phyloP scores from a whole-genome alignment of 1,284 basidiomycete genomes.

The Microbotryum lychnidis-dioicae region DNA sequence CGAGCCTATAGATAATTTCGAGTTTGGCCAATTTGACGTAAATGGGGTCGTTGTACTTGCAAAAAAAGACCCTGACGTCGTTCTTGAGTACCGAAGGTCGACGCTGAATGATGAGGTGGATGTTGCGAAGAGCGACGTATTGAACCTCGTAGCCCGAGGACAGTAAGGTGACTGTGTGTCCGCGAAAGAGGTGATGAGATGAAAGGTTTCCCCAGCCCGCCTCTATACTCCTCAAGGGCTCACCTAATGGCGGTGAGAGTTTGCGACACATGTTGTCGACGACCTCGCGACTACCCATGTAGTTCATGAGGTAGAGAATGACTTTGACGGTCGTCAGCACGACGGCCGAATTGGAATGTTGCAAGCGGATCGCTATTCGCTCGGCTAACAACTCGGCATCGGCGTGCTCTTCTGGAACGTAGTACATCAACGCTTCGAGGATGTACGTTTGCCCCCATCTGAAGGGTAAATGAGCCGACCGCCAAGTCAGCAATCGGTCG shows the following conservation, averaged over 20 bases:
- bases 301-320: conserved; percentile 96
- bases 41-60: conserved; percentile 99
- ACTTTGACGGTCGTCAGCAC: conserved; percentile 91
- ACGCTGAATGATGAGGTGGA: conserved; percentile 91
- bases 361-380: conserved; percentile 79
- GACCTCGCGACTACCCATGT: conserved; percentile 81
- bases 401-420: conserved; percentile 73
- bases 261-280: conserved; percentile 89
- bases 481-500: conserved; percentile 1
- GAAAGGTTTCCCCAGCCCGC: neutral
- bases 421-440: conserved; percentile 84
- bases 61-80: conserved; percentile 98
- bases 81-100: conserved; percentile 86
- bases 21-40: conserved; percentile 98
- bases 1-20: conserved; percentile 96
- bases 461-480: neutral
- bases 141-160: conserved; percentile 97
- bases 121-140: conserved; percentile 94
- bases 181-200: neutral
- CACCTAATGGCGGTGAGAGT: conserved; percentile 91
- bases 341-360: conserved; percentile 90
- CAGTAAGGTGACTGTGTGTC: conserved; percentile 66
- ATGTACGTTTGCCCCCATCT: conserved; percentile 99
- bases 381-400: conserved; percentile 94
- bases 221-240: neutral